Percentiles rank a stretch among this genome's conserved stretches.
Conservation (phyloP, 768 basidiomycete species). For the Suillus occidentalis region DNA sequence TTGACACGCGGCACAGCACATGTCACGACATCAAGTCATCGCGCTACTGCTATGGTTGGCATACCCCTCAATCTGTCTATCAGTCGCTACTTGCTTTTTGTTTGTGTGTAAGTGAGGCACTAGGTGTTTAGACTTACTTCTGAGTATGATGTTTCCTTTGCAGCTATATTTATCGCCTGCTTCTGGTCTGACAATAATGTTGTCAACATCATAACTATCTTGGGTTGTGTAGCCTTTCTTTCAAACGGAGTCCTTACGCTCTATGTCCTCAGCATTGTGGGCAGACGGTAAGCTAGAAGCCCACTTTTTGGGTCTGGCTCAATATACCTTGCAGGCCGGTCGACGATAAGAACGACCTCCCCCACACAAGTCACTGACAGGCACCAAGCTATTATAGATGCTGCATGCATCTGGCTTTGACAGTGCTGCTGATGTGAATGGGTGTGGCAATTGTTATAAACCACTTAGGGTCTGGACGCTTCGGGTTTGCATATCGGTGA, state of each 20-base stretch:
- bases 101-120: background rate
- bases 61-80: background rate
- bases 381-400: background rate
- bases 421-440: background rate
- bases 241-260: background rate
- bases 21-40: background rate
- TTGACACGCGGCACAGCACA: background rate
- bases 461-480: background rate
- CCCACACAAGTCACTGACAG: background rate
- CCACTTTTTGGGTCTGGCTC: background rate
- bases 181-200: background rate
- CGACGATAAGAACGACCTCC: background rate
- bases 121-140: background rate
- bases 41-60: background rate
- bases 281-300: background rate
- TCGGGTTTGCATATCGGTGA: background rate
- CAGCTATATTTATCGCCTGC: slow-evolving; percentile 2
- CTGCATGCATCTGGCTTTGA: background rate
- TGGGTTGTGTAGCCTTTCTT: background rate
- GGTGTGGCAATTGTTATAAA: background rate
- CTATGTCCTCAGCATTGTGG: background rate
- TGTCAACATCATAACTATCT: background rate
- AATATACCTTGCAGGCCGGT: background rate
- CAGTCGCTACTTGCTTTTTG: background rate
- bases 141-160: background rate